Conservation (phyloP, 805 yeast species). For the Yamadazyma phyllophila region DNA sequence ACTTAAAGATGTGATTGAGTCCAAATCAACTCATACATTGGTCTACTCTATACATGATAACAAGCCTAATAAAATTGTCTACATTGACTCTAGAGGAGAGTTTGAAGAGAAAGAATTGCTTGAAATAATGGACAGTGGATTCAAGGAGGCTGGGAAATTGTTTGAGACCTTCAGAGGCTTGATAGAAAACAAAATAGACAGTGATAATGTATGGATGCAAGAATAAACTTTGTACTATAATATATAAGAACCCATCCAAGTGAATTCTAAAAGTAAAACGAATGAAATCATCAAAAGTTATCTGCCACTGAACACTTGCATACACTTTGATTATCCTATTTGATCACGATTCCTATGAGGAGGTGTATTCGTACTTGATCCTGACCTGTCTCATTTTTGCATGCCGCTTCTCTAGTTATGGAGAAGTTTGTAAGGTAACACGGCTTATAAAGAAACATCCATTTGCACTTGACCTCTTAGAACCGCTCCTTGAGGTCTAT, state of each 20-base stretch:
- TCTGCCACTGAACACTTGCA: no score
- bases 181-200: constrained; percentile 46
- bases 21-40: constrained; percentile 63
- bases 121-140: constrained; percentile 51
- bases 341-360: no score
- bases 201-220: constrained; percentile 58
- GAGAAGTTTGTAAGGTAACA: neutral
- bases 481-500: neutral
- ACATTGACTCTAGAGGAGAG: constrained; percentile 69
- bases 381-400: no score
- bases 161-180: constrained; percentile 46
- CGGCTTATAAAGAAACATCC: neutral
- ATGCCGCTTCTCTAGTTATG: no score
- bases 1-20: constrained; percentile 36
- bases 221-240: neutral
- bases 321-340: no score
- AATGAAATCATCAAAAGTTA: no score
- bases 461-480: neutral
- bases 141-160: constrained; percentile 39
- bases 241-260: neutral
- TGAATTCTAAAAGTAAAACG: no score
- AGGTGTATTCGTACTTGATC: no score
- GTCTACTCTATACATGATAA: constrained; percentile 57
- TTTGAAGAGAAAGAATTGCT: constrained; percentile 59
- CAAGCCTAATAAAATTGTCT: constrained; percentile 53